Conservation (phyloP, 345 rosid species). For the Dimocarpus longan region DNA sequence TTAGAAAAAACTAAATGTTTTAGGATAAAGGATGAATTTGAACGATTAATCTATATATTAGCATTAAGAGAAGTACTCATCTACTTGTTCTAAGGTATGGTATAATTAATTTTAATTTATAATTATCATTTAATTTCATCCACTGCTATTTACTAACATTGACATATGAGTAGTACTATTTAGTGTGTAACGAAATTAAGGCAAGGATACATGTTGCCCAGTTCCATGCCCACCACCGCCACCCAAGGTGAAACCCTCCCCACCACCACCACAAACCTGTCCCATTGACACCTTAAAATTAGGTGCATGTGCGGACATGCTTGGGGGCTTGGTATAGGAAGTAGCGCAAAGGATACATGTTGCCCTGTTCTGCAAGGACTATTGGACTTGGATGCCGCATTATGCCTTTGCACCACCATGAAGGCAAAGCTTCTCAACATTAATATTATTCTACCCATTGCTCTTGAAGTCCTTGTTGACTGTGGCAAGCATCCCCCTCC, state of each 20-base stretch:
- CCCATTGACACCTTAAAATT: conserved; percentile 70
- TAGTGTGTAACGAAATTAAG: no score
- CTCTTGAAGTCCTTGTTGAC: conserved; percentile 79
- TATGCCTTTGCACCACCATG: conserved; percentile 90
- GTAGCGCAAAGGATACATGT: conserved; percentile 69
- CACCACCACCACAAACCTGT: conserved; percentile 62
- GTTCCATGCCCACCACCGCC: conserved; percentile 37
- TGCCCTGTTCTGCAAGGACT: conserved; percentile 84
- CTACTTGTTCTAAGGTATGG: no score
- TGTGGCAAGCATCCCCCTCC: conserved; percentile 81
- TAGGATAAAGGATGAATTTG: no score
- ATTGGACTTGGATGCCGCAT: conserved; percentile 77
- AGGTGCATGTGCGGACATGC: conserved; percentile 82
- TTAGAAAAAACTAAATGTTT: no score
- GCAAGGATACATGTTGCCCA: conserved; percentile 16
- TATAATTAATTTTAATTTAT: no score
- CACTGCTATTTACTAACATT: no score
- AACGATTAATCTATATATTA: no score
- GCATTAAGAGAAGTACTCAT: no score
- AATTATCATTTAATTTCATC: no score
- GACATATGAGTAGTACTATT: no score
- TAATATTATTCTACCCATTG: conserved; percentile 68
- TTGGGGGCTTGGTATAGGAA: conserved; percentile 85
- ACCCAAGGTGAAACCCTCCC: conserved; percentile 44
- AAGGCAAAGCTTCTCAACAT: conserved; percentile 77